Percentiles rank a stretch among this genome's conserved stretches.
Evolutionary conservation across 306 rosid genomes (phyloP).

Genomic region (Ammopiptanthus mongolicus): DNA sequence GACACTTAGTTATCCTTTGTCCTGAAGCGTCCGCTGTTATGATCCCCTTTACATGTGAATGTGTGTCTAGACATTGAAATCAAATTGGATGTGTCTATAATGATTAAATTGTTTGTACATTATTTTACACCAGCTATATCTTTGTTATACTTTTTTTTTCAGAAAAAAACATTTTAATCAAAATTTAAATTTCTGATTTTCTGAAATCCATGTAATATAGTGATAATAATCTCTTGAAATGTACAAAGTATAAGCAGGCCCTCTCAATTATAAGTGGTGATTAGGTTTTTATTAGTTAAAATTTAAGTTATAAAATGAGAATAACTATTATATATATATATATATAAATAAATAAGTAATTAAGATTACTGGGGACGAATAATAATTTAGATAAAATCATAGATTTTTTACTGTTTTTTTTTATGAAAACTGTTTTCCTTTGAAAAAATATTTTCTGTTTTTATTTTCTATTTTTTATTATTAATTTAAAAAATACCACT

Average conservation of each 20-base stretch:
- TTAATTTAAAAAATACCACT: too few species aligned
- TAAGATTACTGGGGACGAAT: background rate
- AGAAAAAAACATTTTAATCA: background rate
- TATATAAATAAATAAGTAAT: too few species aligned
- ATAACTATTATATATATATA: too few species aligned
- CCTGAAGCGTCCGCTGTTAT: slow-evolving; percentile 1
- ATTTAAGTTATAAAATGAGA: too few species aligned
- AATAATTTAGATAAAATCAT: background rate
- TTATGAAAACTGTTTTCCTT: too few species aligned
- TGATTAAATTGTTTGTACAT: background rate
- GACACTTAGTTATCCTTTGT: slow-evolving; percentile 13
- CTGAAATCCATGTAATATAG: background rate
- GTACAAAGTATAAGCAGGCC: background rate
- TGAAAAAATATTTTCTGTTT: too few species aligned
- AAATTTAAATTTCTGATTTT: background rate
- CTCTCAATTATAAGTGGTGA: background rate
- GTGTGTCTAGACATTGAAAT: background rate
- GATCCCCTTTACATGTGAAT: background rate
- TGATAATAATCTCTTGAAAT: background rate
- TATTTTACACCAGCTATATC: background rate
- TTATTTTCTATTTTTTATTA: too few species aligned
- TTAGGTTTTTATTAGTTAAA: too few species aligned
- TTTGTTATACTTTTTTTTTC: background rate
- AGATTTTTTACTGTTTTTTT: too few species aligned
- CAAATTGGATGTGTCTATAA: background rate